A percentile compares a stretch with the other conserved stretches of the same genome.
phyloP scores from a whole-genome alignment of 768 basidiomycete species.

The button mushroom (Agaricus bisporus) region DNA sequence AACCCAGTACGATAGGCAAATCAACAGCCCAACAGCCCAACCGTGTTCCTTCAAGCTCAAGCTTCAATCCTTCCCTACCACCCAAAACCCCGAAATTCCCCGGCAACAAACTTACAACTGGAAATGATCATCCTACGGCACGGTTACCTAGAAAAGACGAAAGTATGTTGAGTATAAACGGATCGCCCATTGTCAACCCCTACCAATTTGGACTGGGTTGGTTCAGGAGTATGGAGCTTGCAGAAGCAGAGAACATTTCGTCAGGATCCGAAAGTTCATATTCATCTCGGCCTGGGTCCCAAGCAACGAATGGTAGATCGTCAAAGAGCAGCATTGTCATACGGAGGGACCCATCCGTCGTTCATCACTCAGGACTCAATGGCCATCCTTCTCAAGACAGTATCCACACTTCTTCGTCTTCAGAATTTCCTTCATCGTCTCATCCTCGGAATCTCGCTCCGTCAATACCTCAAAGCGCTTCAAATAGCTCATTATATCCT shows the following conservation, averaged over 20 bases:
- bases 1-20: slow-evolving; percentile 29
- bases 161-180: slow-evolving; percentile 75
- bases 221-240: slow-evolving; percentile 41
- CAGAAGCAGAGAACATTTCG: slow-evolving; percentile 25
- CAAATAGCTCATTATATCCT: slow-evolving; percentile 13
- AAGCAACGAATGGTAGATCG: slow-evolving; percentile 16
- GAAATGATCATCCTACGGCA: slow-evolving; percentile 31
- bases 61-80: slow-evolving; percentile 68
- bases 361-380: slow-evolving; percentile 22
- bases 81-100: slow-evolving; percentile 52
- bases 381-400: slow-evolving; percentile 50
- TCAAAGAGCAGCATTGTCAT: slow-evolving; percentile 57
- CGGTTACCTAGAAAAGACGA: slow-evolving; percentile 72
- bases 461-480: slow-evolving; percentile 16
- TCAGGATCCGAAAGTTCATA: slow-evolving; percentile 18
- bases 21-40: slow-evolving; percentile 17
- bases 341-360: slow-evolving; percentile 49
- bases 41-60: slow-evolving; percentile 53
- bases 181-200: slow-evolving; percentile 77
- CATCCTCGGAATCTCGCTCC: slow-evolving; percentile 42
- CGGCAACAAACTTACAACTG: slow-evolving; percentile 15
- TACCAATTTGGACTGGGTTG: slow-evolving; percentile 60
- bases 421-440: slow-evolving; percentile 28
- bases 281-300: not conserved
- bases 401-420: slow-evolving; percentile 32